These are phyloP conservation scores for Sonneratia alba DNA, from an alignment of 345 rosid genomes.

Conservation along the genomic window DNA sequence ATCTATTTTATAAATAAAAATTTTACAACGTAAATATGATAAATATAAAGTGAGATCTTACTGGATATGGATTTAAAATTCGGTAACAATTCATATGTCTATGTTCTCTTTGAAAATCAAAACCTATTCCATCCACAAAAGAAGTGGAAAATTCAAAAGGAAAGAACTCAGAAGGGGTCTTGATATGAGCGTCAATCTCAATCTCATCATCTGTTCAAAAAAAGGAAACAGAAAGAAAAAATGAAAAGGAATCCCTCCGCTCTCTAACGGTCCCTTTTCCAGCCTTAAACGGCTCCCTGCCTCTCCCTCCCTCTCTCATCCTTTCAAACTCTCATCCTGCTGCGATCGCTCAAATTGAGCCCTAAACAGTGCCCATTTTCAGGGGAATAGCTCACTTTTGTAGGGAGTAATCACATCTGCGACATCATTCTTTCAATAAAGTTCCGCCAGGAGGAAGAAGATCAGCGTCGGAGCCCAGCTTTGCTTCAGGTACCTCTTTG, in stretches of 20 bases:
- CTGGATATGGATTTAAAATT: too few species aligned
- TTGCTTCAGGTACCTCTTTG: slow-evolving; percentile 15
- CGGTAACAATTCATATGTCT: too few species aligned
- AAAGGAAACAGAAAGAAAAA: background rate
- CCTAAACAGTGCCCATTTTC: slow-evolving; percentile 1
- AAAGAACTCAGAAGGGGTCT: too few species aligned
- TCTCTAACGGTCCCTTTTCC: slow-evolving; percentile 29
- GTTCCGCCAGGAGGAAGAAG: background rate
- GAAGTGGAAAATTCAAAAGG: too few species aligned
- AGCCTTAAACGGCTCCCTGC: slow-evolving; percentile 19
- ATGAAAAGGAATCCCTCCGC: slow-evolving; percentile 9
- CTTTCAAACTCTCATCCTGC: slow-evolving; percentile 1
- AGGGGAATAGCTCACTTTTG: background rate
- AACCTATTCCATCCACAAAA: too few species aligned
- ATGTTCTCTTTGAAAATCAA: too few species aligned
- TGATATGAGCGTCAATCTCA: too few species aligned
- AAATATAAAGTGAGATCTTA: too few species aligned
- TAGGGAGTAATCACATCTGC: background rate
- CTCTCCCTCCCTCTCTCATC: slow-evolving; percentile 6
- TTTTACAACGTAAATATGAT: too few species aligned
- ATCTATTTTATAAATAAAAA: too few species aligned
- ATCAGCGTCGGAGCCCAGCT: background rate
- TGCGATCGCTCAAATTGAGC: slow-evolving; percentile 3
- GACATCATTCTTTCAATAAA: background rate
- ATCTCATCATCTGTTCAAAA: too few species aligned